Percentiles rank a stretch among this genome's conserved stretches.
phyloP scores from a whole-genome alignment of 345 rosid genomes.

The Schrenkiella parvula region DNA sequence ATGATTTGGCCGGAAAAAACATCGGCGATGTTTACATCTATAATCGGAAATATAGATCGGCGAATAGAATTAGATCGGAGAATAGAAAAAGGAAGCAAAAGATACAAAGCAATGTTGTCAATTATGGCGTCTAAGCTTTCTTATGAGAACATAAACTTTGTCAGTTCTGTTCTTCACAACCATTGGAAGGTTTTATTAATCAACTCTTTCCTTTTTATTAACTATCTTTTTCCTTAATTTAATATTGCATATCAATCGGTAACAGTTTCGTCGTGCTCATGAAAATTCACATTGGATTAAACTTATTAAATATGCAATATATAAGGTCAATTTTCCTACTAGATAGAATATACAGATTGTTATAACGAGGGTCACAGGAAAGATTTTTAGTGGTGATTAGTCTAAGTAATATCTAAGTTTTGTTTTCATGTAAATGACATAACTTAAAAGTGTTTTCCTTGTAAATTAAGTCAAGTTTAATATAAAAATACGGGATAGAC shows the following conservation, averaged over 20 bases:
- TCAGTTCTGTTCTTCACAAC: constrained; percentile 24
- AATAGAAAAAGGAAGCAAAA: constrained; percentile 26
- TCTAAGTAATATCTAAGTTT: not conserved
- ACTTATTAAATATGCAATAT: not conserved
- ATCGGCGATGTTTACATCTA: constrained; percentile 38
- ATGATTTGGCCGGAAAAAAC: constrained; percentile 35
- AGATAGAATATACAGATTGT: not conserved
- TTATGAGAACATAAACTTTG: constrained; percentile 45
- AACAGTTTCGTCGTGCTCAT: not conserved
- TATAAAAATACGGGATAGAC: not conserved
- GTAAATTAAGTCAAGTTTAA: not conserved
- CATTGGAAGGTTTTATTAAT: constrained; percentile 42
- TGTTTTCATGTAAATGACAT: not conserved
- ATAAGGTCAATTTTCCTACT: not conserved
- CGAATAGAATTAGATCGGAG: constrained; percentile 41
- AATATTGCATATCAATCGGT: not conserved
- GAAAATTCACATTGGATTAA: not conserved
- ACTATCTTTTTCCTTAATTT: not conserved
- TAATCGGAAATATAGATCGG: constrained; percentile 33
- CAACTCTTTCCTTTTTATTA: not conserved
- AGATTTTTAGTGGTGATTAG: not conserved
- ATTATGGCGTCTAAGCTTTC: constrained; percentile 57
- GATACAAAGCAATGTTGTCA: constrained; percentile 43
- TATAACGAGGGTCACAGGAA: not conserved
- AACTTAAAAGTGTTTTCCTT: not conserved